Base-by-base conservation (phyloP, 2,329 filamentous ascomycete species). In the Lasiodiplodia sp. region DNA sequence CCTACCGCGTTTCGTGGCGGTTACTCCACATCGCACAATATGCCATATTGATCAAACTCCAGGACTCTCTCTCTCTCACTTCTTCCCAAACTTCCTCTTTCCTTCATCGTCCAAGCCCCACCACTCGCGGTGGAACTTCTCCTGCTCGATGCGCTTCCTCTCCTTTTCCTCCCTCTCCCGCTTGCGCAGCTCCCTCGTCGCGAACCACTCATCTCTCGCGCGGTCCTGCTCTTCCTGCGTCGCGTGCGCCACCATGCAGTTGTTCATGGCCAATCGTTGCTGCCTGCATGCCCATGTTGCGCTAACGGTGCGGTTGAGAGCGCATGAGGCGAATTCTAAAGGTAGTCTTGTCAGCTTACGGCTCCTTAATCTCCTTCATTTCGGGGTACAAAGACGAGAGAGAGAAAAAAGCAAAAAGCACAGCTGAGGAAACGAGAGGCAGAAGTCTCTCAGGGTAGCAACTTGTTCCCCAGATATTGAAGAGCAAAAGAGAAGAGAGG, bases 181-280 rank as follows among this genome's bases (percentile, higher is more conserved):
- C 74, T 89, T 87, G 68, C 94, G 86, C 82, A 93, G 88, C 73
- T 92, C 85, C 64, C 92, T 87, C 71, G 88, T 86, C 64, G 89
- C 88, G 79, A 98, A 98, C 96, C 96, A 99, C 78, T 98, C 94
- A 80, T 94, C 92, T 65, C 96, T 86, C 71, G 96, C 96, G 28
- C 89, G 90, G 82, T 99, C 96, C 80, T 96, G 88, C 79, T 96
- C 93, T 67, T 87, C 89, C 71, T 90, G 92, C 72, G 92, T 96
- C 67, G 95, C 94, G 82, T 96, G 91, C 68, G 86, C 81, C 73
- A 94, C 86, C 94, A 99, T 97, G 84, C 96, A 99, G 70, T 84
- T 86, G 83, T 99, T 99, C 96, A 99, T 99, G 44, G 87, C 85
- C 71, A 91, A 89, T 75, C 94, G 91, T 76, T 94, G 87, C 60